Base-by-base conservation (phyloP, 2,329 filamentous ascomycete genomes). In the Trichoderma sp. region DNA sequence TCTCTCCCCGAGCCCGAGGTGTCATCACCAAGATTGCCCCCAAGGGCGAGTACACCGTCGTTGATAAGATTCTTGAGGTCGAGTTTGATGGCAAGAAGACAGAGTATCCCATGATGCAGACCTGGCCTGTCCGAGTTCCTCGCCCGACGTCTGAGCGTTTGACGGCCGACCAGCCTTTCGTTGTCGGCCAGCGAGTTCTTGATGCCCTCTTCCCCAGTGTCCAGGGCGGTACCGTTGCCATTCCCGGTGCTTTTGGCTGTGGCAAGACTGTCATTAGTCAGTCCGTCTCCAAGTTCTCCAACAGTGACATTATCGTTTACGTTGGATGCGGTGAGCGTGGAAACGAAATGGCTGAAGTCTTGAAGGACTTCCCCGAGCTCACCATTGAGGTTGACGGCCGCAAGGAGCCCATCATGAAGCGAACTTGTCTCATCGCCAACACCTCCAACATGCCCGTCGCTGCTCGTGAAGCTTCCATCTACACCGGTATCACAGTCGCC, bases 391-490 rank as follows among this genome's bases (percentile, higher is more conserved):
- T 98, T 77, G 92, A 97, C 57, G 96, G 96, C 78, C 94, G 95
- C 80, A 92, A 95, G 84, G 96, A 99, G 82, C 95, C 95, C 77
- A 99, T 99, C 86, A 99, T 99, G 96, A 99, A 99, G 90, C 95
- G 96, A 82, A 99, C 96, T 18, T 97, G 94, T 26, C 88, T 99
- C 73, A 98, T 99, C 80, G 96, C 96, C 82, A 99, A 99, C 85
- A 99, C 96, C 57, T 99, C 96, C 78, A 99, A 99, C 88, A 99
- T 99, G 96, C 96, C 96, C 74, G 96, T 99, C 79, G 96, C 96
- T 75, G 96, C 96, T 73, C 94, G 96, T 85, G 96, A 99, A 84
- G 96, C 96, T 72, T 99, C 96, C 75, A 99, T 99, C 81, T 99
- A 99, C 85, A 99, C 96, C 3, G 96, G 89, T 64, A 97, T 98